Base-by-base conservation (phyloP, 176 grass and related monocot species). In the Chloris gayana region DNA sequence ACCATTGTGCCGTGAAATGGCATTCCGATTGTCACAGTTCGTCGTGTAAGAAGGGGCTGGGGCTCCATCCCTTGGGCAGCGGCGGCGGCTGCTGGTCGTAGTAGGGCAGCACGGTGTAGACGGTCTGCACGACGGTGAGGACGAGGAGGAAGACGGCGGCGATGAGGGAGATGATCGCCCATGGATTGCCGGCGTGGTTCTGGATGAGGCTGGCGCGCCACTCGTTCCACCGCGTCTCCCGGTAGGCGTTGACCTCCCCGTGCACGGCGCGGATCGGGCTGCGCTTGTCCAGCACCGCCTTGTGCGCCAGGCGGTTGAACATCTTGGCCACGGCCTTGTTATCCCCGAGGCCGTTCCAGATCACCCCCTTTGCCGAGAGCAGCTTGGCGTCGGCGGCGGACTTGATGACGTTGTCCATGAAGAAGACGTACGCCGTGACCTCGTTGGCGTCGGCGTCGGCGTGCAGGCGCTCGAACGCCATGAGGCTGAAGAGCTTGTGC, bases 321-420 rank as follows among this genome's bases (percentile, higher is more conserved):
- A 92, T 34, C 61, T 37, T 49, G 14, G 86, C 90, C 56, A 80
- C 83, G 0, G 67, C 78, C 79, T 80, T 83, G 69, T 92, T 75
- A 61, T 86, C 76, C 7, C 86, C 90, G 0, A 92, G 8, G 14
- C 34, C 2, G 72, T 76, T 92, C 21, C 33, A 9, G 1, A 92
- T 8, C 17, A 92, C 58, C 18, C 78, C 31, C 56, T 51, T 4
- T 1, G 72, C 24, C 61, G 78, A 62, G 4, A 97, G 89, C 64
- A 97, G 75, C 39, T 75, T 84, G 42, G 91, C 89, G 80, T 97
- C 94, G 41, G 73, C 68, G 27, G 82, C 75, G 5, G 87, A 89
- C 39, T 82, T 72, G 30, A 94, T 79, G 41, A 97, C 91, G 86
- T 86, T 97, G 78, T 97, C 94, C 88, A 97, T 93, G 91, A 97